Evolutionary conservation across 768 basidiomycete species (phyloP).

Genomic region (Rickenella mellea): DNA sequence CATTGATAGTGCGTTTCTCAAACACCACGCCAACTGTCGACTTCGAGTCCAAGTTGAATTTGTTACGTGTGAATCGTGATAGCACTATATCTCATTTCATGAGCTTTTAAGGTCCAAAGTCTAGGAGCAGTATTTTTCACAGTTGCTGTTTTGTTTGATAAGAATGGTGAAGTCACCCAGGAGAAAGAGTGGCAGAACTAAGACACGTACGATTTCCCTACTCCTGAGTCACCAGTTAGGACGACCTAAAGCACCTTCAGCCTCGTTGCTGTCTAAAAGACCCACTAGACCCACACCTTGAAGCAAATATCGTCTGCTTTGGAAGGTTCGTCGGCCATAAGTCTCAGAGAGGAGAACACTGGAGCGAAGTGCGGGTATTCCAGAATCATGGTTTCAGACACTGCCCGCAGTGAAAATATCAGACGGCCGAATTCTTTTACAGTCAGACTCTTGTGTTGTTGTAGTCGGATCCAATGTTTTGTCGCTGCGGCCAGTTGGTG

Average conservation of each 20-base stretch:
- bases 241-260: constrained; percentile 88
- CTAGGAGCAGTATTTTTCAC: constrained; percentile 22
- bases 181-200: neutral
- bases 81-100: constrained; percentile 54
- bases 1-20: constrained; percentile 87
- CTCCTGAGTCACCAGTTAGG: constrained; percentile 97
- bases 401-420: too few species aligned
- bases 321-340: too few species aligned
- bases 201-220: constrained; percentile 93
- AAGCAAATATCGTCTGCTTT: too few species aligned
- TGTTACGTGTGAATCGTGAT: constrained; percentile 98
- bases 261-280: too few species aligned
- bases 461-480: too few species aligned
- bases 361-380: too few species aligned
- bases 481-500: too few species aligned
- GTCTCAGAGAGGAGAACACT: too few species aligned
- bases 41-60: constrained; percentile 98
- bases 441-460: too few species aligned
- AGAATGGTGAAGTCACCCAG: constrained; percentile 3
- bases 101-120: neutral
- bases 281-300: too few species aligned
- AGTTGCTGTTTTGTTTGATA: constrained; percentile 36
- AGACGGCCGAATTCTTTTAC: too few species aligned
- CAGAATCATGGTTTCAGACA: too few species aligned
- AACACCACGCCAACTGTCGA: constrained; percentile 99